phyloP scores from a whole-genome alignment of 2,329 filamentous ascomycete species.

The Botrytis squamosa region DNA sequence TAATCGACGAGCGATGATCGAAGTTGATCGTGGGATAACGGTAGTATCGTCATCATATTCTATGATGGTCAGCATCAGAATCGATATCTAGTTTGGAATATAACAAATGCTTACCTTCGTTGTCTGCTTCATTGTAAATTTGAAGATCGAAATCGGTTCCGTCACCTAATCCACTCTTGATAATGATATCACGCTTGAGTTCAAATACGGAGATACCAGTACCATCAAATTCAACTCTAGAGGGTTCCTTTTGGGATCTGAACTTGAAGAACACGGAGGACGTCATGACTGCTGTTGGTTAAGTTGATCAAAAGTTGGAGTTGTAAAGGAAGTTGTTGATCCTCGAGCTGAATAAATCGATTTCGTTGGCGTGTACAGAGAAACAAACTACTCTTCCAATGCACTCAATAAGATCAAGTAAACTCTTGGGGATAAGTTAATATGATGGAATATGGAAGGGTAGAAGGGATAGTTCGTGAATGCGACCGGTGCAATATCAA shows the following conservation, averaged over 20 bases:
- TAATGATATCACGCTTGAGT: conserved; percentile 97
- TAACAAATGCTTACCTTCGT: conserved; percentile 69
- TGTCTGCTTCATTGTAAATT: conserved; percentile 89
- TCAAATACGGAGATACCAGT: conserved; percentile 98
- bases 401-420: conserved; percentile 31
- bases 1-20: conserved; percentile 82
- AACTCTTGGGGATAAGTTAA: conserved; percentile 32
- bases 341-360: conserved; percentile 15
- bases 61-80: conserved; percentile 47
- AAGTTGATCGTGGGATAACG: conserved; percentile 94
- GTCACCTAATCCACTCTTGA: conserved; percentile 87
- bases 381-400: conserved; percentile 28
- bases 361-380: conserved; percentile 24
- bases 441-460: conserved; percentile 30
- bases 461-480: conserved; percentile 32
- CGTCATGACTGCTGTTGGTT: conserved; percentile 36
- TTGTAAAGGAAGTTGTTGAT: conserved; percentile 23
- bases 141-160: conserved; percentile 94
- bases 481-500: conserved; percentile 39
- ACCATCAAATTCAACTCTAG: conserved; percentile 93
- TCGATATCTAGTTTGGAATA: conserved; percentile 20
- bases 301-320: conserved; percentile 22
- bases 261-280: conserved; percentile 99
- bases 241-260: conserved; percentile 96
- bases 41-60: conserved; percentile 97